These are phyloP conservation scores for Kalanchoe fedtschenkoi DNA, from an alignment of 164 flowering plant genomes.

Conservation along the genomic window DNA sequence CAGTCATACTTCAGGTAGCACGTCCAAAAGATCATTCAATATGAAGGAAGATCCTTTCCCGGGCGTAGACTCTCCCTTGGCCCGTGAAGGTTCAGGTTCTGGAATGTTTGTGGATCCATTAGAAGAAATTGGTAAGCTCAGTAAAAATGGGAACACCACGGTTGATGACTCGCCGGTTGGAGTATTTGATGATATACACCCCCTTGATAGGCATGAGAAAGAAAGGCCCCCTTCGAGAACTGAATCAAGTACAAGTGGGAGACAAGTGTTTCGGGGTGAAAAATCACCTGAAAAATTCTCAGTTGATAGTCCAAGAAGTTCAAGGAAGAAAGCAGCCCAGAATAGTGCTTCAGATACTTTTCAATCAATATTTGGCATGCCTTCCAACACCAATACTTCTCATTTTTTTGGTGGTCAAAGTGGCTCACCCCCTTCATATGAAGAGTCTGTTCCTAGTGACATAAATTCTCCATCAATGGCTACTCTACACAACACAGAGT, in stretches of 20 bases:
- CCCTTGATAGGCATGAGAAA: conserved; percentile 29
- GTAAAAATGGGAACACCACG: conserved; percentile 24
- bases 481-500: conserved; percentile 25
- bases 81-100: conserved; percentile 25
- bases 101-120: conserved; percentile 39
- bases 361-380: conserved; percentile 38
- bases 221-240: conserved; percentile 29
- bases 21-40: conserved; percentile 26
- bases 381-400: conserved; percentile 34
- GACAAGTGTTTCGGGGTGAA: conserved; percentile 10
- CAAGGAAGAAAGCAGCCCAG: conserved; percentile 28
- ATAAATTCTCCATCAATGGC: conserved; percentile 35
- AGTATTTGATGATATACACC: conserved; percentile 52
- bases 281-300: conserved; percentile 31
- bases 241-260: conserved; percentile 8
- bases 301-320: conserved; percentile 22
- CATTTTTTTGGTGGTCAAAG: conserved; percentile 22
- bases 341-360: conserved; percentile 35
- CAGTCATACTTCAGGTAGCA: conserved; percentile 30
- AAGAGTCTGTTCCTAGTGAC: conserved; percentile 20
- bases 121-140: conserved; percentile 33
- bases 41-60: conserved; percentile 63
- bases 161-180: conserved; percentile 24
- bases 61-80: conserved; percentile 36
- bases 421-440: conserved; percentile 31